These are phyloP conservation scores for Medakamo hakoo DNA, from an alignment of 139 green algal genomes.

Conservation along the genomic window DNA sequence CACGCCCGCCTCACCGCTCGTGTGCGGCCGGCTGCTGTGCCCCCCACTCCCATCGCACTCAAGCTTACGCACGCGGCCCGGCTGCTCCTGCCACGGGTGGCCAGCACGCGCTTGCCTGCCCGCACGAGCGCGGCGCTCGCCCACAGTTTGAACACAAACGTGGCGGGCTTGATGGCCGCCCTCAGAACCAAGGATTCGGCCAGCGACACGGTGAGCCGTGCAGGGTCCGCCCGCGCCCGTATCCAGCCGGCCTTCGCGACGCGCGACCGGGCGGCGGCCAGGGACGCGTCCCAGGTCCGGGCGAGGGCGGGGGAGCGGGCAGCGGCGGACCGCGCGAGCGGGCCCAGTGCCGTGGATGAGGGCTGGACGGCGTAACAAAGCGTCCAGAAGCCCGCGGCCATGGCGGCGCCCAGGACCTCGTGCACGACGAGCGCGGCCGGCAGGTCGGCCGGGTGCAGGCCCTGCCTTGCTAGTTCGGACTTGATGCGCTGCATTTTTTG, in stretches of 20 bases:
- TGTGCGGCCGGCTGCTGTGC: too few relatives aligned
- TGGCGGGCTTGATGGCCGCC: constrained; percentile 20
- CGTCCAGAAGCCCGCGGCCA: constrained; percentile 3
- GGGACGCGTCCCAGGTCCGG: constrained; percentile 10
- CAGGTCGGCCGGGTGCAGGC: constrained; percentile 13
- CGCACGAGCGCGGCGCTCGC: constrained; percentile 7
- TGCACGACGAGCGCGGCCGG: constrained; percentile 18
- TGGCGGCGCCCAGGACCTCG: constrained; percentile 10
- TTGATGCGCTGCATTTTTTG: too few relatives aligned
- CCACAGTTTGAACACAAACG: constrained; percentile 31
- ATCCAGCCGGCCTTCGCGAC: constrained; percentile 36
- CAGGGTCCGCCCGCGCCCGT: constrained; percentile 4
- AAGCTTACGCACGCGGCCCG: too few relatives aligned
- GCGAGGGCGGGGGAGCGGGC: background rate
- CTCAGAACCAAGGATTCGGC: constrained; percentile 20
- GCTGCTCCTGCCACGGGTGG: too few relatives aligned
- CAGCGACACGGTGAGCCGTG: constrained; percentile 15
- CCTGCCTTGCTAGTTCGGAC: too few relatives aligned
- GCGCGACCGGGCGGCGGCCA: constrained; percentile 42
- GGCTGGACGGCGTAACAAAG: constrained; percentile 16
- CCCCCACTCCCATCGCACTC: too few relatives aligned
- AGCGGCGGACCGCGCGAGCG: background rate
- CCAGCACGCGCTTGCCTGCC: too few relatives aligned
- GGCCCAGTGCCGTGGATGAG: constrained; percentile 1
- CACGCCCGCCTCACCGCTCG: too few relatives aligned